These are phyloP conservation scores for Lentinus brumalis DNA, from an alignment of 768 basidiomycete species.

Conservation along the genomic window DNA sequence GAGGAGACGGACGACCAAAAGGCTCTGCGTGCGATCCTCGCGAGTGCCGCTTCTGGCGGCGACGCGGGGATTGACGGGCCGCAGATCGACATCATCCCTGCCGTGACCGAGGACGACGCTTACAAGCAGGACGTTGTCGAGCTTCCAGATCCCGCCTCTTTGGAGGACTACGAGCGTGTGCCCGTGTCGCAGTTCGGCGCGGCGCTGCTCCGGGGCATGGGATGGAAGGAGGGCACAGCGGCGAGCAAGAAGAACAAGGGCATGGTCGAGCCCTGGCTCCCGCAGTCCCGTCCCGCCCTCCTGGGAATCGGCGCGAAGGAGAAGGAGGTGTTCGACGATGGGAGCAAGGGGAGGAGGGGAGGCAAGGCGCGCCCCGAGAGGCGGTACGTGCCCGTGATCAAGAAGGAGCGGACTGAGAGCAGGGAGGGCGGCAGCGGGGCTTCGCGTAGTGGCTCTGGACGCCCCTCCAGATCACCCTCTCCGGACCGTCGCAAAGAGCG, in stretches of 20 bases:
- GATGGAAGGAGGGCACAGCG: conserved; percentile 84
- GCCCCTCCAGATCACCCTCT: conserved; percentile 52
- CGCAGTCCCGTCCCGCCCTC: conserved; percentile 78
- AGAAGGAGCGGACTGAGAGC: conserved; percentile 49
- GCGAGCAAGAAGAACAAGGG: conserved; percentile 63
- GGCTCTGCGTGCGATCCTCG: conserved; percentile 80
- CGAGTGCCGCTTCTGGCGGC: conserved; percentile 46
- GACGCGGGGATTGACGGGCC: conserved; percentile 39
- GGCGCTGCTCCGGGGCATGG: conserved; percentile 94
- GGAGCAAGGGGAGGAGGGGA: conserved; percentile 53
- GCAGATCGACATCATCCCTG: conserved; percentile 60
- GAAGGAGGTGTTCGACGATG: conserved; percentile 70
- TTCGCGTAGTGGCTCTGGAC: conserved; percentile 45
- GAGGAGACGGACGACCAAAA: conserved; percentile 75
- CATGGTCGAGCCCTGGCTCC: conserved; percentile 77
- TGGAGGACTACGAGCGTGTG: conserved; percentile 87
- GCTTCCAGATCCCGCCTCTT: conserved; percentile 72
- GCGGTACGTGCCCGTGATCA: conserved; percentile 83
- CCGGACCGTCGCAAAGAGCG: conserved; percentile 25
- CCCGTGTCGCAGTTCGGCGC: conserved; percentile 93
- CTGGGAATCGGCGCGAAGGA: conserved; percentile 96
- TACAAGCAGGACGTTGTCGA: conserved; percentile 81
- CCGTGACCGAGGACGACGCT: conserved; percentile 75
- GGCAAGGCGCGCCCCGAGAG: conserved; percentile 57
- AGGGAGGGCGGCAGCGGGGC: conserved; percentile 23